Evolutionary conservation across 1,284 basidiomycete genomes (phyloP).

Genomic region (Ustilago nuda): DNA sequence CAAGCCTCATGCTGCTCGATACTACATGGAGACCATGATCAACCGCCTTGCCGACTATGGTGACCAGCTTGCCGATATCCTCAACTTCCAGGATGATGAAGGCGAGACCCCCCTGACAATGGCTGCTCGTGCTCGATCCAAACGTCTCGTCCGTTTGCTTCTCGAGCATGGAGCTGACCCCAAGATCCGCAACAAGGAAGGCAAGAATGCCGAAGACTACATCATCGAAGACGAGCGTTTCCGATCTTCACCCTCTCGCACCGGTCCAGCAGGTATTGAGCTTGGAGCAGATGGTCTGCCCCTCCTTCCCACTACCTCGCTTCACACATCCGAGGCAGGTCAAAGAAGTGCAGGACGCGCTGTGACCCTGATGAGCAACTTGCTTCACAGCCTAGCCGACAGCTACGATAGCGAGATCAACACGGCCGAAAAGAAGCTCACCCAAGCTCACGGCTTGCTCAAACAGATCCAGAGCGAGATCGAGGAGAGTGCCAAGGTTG

Average conservation of each 20-base stretch:
- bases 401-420: constrained; percentile 92
- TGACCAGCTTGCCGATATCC: constrained; percentile 94
- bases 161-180: constrained; percentile 97
- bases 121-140: constrained; percentile 93
- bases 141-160: constrained; percentile 94
- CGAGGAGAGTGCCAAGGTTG: constrained; percentile 82
- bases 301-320: constrained; percentile 47
- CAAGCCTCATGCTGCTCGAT: constrained; percentile 96
- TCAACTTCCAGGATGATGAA: constrained; percentile 99
- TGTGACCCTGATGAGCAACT: constrained; percentile 82
- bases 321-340: constrained; percentile 88
- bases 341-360: constrained; percentile 83
- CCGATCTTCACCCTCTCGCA: constrained; percentile 79
- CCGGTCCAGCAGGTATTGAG: constrained; percentile 42
- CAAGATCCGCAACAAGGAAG: constrained; percentile 93
- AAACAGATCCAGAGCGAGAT: constrained; percentile 92
- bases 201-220: constrained; percentile 98
- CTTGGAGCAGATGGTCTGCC: constrained; percentile 44
- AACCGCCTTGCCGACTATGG: constrained; percentile 92
- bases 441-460: constrained; percentile 88
- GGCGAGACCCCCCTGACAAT: constrained; percentile 97
- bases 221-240: constrained; percentile 98
- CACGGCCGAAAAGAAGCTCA: constrained; percentile 90
- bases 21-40: constrained; percentile 98
- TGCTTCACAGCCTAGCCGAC: constrained; percentile 90